A percentile compares a stretch with the other conserved stretches of the same genome.
Conservation (phyloP, 1,284 basidiomycete species). For the Ustilago lituana region DNA sequence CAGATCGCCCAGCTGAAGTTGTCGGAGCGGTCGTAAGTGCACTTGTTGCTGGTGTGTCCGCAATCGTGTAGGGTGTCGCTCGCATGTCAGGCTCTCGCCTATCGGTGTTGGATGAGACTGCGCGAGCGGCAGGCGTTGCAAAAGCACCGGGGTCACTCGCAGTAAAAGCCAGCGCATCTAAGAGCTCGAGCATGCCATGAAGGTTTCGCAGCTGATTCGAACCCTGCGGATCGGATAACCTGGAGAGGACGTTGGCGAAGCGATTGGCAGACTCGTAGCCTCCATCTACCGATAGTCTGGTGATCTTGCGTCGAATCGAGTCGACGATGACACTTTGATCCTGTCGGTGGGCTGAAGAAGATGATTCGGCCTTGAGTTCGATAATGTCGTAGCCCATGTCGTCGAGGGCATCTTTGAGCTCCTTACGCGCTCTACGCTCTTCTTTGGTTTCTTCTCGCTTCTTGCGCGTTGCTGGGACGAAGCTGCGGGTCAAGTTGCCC, state of each 20-base stretch:
- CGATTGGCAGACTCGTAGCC: conserved; percentile 44
- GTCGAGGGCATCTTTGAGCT: conserved; percentile 45
- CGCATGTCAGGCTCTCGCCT: conserved; percentile 20
- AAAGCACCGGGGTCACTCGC: conserved; percentile 24
- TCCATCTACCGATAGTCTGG: conserved; percentile 38
- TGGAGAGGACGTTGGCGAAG: conserved; percentile 30
- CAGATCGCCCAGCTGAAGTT: conserved; percentile 2
- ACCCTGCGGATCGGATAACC: conserved; percentile 23
- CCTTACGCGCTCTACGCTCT: conserved; percentile 35
- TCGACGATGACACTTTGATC: conserved; percentile 27
- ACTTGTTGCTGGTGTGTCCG: conserved; percentile 29
- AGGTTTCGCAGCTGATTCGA: conserved; percentile 28
- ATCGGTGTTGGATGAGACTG: conserved; percentile 18
- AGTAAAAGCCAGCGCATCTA: conserved; percentile 40
- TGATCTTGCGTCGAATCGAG: conserved; percentile 41
- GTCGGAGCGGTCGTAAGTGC: conserved; percentile 16
- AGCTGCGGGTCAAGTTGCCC: conserved; percentile 45
- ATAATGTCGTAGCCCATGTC: conserved; percentile 51
- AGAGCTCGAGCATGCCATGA: conserved; percentile 36
- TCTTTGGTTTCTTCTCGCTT: conserved; percentile 43
- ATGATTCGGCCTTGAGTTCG: conserved; percentile 37
- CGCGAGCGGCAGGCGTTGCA: conserved; percentile 26
- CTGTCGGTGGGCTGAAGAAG: conserved; percentile 12
- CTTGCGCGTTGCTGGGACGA: conserved; percentile 48
- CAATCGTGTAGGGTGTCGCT: conserved; percentile 30